Conservation (phyloP, 148 eudicot genomes). For the Chenopodium berlandieri region DNA sequence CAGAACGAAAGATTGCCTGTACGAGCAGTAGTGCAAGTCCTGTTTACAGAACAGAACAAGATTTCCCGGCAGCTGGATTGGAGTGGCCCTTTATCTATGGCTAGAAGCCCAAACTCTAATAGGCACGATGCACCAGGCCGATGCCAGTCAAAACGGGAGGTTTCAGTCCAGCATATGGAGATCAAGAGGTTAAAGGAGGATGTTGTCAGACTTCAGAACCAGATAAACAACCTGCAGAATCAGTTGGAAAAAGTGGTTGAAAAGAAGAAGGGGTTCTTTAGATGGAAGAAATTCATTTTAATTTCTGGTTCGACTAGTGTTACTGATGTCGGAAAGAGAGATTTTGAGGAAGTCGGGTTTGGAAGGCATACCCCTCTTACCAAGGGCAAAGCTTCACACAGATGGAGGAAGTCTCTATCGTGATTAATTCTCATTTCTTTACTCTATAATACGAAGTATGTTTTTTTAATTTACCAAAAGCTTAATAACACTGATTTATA, state of each 20-base stretch:
- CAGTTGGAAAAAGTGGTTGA: slow-evolving; percentile 57
- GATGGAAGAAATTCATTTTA: slow-evolving; percentile 55
- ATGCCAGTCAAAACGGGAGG: slow-evolving; percentile 55
- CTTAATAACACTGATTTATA: neutral
- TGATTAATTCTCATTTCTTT: slow-evolving; percentile 24
- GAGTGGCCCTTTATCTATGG: slow-evolving; percentile 49
- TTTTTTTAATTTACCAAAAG: neutral
- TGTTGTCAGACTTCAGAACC: slow-evolving; percentile 60
- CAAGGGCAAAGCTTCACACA: slow-evolving; percentile 39
- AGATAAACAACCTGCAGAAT: slow-evolving; percentile 50
- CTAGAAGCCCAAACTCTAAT: slow-evolving; percentile 38
- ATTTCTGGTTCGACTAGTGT: slow-evolving; percentile 29
- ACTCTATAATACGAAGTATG: neutral
- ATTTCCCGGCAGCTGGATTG: slow-evolving; percentile 51
- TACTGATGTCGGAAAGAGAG: slow-evolving; percentile 21
- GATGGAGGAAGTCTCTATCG: slow-evolving; percentile 67
- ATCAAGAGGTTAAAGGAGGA: slow-evolving; percentile 68
- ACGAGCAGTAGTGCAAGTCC: slow-evolving; percentile 68
- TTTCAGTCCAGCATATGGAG: slow-evolving; percentile 49
- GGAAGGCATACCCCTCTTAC: slow-evolving; percentile 43
- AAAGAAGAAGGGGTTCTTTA: slow-evolving; percentile 55
- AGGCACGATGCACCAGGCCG: slow-evolving; percentile 44
- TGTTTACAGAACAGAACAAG: slow-evolving; percentile 70
- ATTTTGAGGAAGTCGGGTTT: slow-evolving; percentile 30
- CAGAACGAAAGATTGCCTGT: slow-evolving; percentile 81